phyloP scores from a whole-genome alignment of 352 stramenopile species.

The Pilasporangium apinafurcum region DNA sequence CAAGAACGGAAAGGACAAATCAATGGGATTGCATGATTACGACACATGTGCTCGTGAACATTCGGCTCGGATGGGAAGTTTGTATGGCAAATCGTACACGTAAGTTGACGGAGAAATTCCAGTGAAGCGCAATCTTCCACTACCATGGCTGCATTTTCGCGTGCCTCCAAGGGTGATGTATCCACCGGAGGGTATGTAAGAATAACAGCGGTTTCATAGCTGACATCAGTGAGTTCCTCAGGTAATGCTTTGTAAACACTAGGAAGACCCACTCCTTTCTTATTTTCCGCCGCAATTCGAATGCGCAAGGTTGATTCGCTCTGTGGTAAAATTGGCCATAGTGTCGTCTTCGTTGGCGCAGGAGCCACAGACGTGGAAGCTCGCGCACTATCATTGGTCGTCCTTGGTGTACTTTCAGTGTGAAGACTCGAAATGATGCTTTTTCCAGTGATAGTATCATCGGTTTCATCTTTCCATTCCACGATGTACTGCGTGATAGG shows the following conservation, averaged over 20 bases:
- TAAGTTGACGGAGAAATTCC: conserved; percentile 23
- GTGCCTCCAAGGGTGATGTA: conserved; percentile 28
- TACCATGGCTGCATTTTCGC: conserved; percentile 29
- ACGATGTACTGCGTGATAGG: conserved; percentile 57
- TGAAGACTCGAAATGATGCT: conserved; percentile 1
- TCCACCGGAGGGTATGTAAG: conserved; percentile 31
- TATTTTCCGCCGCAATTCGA: conserved; percentile 56
- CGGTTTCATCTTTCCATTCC: conserved; percentile 60
- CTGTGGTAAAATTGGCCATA: conserved; percentile 55
- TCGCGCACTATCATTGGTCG: too few relatives aligned
- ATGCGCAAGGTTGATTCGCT: conserved; percentile 38
- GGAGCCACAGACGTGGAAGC: neutral
- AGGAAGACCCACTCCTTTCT: conserved; percentile 42
- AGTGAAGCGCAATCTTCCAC: conserved; percentile 23
- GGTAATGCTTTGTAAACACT: conserved; percentile 52
- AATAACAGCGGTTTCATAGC: conserved; percentile 33
- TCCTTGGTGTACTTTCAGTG: neutral
- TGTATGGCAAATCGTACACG: conserved; percentile 42
- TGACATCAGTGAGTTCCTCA: conserved; percentile 51
- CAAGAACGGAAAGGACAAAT: conserved; percentile 74
- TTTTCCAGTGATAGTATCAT: conserved; percentile 14
- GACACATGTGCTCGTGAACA: conserved; percentile 60
- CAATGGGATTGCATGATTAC: conserved; percentile 46
- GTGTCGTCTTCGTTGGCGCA: conserved; percentile 37
- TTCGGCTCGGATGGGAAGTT: conserved; percentile 5